Conservation (phyloP, 1,284 basidiomycete genomes). For the Fomitopsis palustris region DNA sequence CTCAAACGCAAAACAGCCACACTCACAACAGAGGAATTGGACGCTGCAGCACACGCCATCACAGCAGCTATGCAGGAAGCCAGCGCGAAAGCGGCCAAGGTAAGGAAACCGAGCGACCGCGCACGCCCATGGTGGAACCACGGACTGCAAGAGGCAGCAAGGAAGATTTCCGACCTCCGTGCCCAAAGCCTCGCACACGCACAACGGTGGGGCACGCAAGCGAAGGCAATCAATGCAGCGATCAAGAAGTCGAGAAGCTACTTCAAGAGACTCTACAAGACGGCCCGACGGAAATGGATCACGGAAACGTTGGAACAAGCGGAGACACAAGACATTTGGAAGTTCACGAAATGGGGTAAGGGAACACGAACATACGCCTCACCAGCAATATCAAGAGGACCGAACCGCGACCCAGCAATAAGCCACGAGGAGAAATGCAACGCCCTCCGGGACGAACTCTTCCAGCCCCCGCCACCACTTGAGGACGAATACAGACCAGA, state of each 20-base stretch:
- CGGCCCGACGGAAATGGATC: background rate
- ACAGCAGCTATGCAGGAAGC: background rate
- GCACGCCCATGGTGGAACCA: background rate
- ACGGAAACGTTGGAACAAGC: background rate
- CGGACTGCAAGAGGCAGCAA: background rate
- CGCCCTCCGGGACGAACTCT: conserved; percentile 13
- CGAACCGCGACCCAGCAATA: background rate
- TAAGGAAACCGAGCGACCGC: background rate
- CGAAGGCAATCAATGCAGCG: background rate
- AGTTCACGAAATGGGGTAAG: background rate
- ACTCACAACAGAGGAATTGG: background rate
- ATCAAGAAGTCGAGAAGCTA: background rate
- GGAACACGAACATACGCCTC: background rate
- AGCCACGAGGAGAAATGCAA: background rate
- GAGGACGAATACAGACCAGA: background rate
- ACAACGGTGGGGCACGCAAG: background rate
- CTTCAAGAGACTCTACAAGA: conserved; percentile 4
- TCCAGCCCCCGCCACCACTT: conserved; percentile 11
- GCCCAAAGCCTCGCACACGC: background rate
- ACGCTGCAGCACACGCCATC: background rate
- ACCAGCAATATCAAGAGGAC: conserved; percentile 1
- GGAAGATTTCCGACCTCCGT: background rate
- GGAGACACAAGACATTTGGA: background rate
- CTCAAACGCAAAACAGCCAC: background rate
- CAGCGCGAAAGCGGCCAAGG: background rate